These are phyloP conservation scores for Cercospora sp. DNA, from an alignment of 2,329 filamentous ascomycete species.

Conservation along the genomic window DNA sequence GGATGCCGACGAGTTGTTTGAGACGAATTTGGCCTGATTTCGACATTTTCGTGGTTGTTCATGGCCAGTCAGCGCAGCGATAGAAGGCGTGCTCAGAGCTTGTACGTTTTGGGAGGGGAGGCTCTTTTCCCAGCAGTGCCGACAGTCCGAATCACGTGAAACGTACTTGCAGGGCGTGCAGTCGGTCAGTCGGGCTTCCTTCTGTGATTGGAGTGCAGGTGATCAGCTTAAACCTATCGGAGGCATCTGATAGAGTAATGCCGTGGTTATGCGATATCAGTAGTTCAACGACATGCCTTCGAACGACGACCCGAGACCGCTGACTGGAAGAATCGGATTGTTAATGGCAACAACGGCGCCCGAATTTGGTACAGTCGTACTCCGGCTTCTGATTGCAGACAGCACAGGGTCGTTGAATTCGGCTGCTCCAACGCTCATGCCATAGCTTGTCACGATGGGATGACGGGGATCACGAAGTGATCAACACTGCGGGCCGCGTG, in stretches of 20 bases:
- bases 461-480: neutral
- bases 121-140: too few relatives aligned
- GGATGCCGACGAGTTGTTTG: slow-evolving; percentile 21
- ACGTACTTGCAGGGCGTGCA: neutral
- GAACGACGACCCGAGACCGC: neutral
- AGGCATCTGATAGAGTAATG: neutral
- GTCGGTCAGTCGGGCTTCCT: neutral
- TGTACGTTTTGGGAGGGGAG: slow-evolving; percentile 2
- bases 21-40: slow-evolving; percentile 16
- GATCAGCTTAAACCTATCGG: neutral
- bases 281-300: neutral
- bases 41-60: slow-evolving; percentile 11
- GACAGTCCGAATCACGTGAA: neutral
- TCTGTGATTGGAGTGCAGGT: neutral
- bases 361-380: neutral
- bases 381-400: neutral
- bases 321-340: neutral
- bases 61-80: slow-evolving; percentile 10
- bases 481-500: neutral
- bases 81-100: slow-evolving; percentile 14
- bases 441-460: neutral
- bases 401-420: neutral
- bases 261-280: neutral
- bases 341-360: neutral
- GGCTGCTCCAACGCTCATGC: neutral